Evolutionary conservation across 805 yeast species (phyloP).

Genomic region (Helenozyma rhizophorensis): DNA sequence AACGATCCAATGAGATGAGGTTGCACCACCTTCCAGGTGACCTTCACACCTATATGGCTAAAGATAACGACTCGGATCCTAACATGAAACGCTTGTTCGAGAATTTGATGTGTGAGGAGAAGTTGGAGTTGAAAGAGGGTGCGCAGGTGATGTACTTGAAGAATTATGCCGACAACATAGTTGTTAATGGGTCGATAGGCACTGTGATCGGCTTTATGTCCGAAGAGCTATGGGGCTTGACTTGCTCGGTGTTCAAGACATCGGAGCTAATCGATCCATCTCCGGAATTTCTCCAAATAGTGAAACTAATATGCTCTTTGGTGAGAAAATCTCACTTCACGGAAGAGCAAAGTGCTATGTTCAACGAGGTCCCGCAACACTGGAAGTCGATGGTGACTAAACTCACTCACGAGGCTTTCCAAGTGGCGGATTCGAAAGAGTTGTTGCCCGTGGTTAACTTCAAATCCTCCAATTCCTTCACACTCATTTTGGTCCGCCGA

Average conservation of each 20-base stretch:
- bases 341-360: slow-evolving; percentile 3
- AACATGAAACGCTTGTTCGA: slow-evolving; percentile 41
- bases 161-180: slow-evolving; percentile 57
- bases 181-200: slow-evolving; percentile 78
- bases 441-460: slow-evolving; percentile 46
- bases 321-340: slow-evolving; percentile 6
- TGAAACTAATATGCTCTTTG: slow-evolving; percentile 7
- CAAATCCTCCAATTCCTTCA: slow-evolving; percentile 30
- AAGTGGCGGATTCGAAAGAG: slow-evolving; percentile 4
- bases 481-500: slow-evolving; percentile 24
- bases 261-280: slow-evolving; percentile 10
- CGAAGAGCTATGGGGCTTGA: slow-evolving; percentile 9
- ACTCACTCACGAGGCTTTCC: slow-evolving; percentile 9
- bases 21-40: slow-evolving; percentile 44
- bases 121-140: slow-evolving; percentile 56
- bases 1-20: slow-evolving; percentile 53
- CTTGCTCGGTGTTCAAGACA: slow-evolving; percentile 8
- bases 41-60: slow-evolving; percentile 40
- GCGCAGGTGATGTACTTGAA: slow-evolving; percentile 84
- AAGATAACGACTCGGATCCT: slow-evolving; percentile 53
- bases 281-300: slow-evolving; percentile 7
- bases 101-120: slow-evolving; percentile 67
- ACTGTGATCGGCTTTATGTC: slow-evolving; percentile 52
- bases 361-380: slow-evolving; percentile 6
- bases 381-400: slow-evolving; percentile 11